These are phyloP conservation scores for Pseudogymnoascus pannorum DNA, from an alignment of 2,329 filamentous ascomycete genomes.

Conservation along the genomic window DNA sequence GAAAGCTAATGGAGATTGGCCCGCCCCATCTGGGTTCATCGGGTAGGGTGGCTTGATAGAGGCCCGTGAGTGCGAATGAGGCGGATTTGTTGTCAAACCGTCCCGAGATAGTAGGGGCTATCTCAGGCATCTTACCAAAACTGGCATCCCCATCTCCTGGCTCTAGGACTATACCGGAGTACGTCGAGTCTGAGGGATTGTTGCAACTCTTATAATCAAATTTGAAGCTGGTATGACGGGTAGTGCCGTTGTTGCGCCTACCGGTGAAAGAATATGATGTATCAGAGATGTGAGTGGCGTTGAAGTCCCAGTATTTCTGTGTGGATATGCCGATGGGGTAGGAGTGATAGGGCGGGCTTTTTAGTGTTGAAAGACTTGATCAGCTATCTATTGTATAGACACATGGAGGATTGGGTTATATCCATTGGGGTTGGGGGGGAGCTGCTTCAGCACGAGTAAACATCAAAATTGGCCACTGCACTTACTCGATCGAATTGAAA, in stretches of 20 bases:
- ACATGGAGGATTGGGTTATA: neutral
- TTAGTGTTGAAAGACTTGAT: neutral
- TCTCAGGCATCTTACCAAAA: neutral
- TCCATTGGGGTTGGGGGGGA: neutral
- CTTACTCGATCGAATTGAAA: neutral
- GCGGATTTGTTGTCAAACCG: slow-evolving; percentile 1
- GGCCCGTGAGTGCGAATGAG: neutral
- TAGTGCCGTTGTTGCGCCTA: neutral
- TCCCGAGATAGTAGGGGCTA: neutral
- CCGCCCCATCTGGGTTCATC: neutral
- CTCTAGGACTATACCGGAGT: neutral
- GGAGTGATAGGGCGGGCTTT: neutral
- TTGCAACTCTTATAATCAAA: neutral
- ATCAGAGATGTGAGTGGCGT: neutral
- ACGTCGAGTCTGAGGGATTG: neutral
- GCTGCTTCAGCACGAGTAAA: neutral
- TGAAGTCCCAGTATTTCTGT: neutral
- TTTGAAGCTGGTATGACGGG: neutral
- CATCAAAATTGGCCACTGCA: neutral
- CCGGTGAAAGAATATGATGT: neutral
- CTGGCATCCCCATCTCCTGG: neutral
- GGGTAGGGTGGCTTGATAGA: neutral
- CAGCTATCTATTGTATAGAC: neutral
- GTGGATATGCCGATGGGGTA: neutral
- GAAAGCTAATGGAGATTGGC: neutral